These are phyloP conservation scores for Arabis hirsuta DNA, from an alignment of 345 rosid species.

Conservation along the genomic window DNA sequence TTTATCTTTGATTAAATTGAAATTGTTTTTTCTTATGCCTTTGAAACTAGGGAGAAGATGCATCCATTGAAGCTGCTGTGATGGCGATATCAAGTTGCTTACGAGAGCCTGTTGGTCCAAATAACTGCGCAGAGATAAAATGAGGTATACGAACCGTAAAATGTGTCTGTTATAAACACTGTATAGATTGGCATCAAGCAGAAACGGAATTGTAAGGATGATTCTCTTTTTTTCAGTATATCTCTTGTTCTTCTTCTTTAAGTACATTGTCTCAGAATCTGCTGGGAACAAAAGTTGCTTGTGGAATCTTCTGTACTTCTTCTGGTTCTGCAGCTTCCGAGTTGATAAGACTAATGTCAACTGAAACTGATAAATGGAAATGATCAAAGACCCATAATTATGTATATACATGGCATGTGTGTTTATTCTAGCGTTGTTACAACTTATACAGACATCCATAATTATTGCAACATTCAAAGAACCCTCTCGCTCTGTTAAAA, in stretches of 20 bases:
- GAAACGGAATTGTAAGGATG: not conserved
- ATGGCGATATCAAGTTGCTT: constrained; percentile 87
- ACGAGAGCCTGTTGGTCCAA: constrained; percentile 78
- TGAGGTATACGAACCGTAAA: constrained; percentile 25
- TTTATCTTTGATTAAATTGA: constrained; percentile 15
- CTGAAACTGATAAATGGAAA: too few species aligned
- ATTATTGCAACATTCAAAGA: not conserved
- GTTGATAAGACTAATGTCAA: not conserved
- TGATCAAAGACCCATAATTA: not conserved
- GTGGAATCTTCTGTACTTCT: not conserved
- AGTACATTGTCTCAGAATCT: too few species aligned
- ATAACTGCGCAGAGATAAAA: constrained; percentile 72
- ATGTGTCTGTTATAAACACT: not conserved
- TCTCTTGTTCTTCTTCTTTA: too few species aligned
- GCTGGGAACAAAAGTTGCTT: not conserved
- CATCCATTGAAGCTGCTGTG: constrained; percentile 87
- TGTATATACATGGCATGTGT: not conserved
- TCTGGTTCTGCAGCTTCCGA: not conserved
- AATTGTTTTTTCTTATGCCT: not conserved
- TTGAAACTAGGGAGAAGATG: constrained; percentile 82
- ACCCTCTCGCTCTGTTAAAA: not conserved
- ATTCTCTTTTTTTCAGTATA: too few species aligned
- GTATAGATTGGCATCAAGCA: constrained; percentile 15
- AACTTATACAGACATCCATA: not conserved
- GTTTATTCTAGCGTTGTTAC: not conserved